Conservation (phyloP, 257 asterid genomes). For the Knoxia roxburghii region DNA sequence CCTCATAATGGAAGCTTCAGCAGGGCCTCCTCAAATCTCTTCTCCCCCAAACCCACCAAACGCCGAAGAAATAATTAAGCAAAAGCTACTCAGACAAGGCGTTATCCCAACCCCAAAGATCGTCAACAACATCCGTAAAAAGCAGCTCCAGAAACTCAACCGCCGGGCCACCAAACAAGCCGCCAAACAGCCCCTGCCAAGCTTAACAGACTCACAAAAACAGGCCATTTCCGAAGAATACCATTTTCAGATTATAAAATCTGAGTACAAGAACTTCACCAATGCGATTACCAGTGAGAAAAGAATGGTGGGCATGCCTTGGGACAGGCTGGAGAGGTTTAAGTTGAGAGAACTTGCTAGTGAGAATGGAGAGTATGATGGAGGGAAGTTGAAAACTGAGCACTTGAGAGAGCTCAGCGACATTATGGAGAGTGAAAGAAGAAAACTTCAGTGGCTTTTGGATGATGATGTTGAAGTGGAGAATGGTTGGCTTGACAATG, state of each 20-base stretch:
- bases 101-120: slow-evolving; percentile 77
- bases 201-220: slow-evolving; percentile 39
- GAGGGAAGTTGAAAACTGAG: slow-evolving; percentile 50
- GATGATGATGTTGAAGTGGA: slow-evolving; percentile 64
- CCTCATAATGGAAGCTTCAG: slow-evolving; percentile 59
- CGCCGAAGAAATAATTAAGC: slow-evolving; percentile 51
- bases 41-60: slow-evolving; percentile 38
- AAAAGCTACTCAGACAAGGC: slow-evolving; percentile 44
- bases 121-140: slow-evolving; percentile 80
- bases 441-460: slow-evolving; percentile 72
- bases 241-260: slow-evolving; percentile 51
- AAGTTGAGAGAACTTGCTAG: slow-evolving; percentile 54
- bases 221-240: slow-evolving; percentile 47
- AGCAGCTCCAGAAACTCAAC: slow-evolving; percentile 68
- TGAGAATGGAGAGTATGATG: slow-evolving; percentile 39
- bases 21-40: slow-evolving; percentile 49
- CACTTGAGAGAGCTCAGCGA: slow-evolving; percentile 71
- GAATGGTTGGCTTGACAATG: slow-evolving; percentile 42
- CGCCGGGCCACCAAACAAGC: slow-evolving; percentile 66
- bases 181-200: slow-evolving; percentile 47
- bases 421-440: slow-evolving; percentile 66
- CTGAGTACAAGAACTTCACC: slow-evolving; percentile 61
- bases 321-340: slow-evolving; percentile 75
- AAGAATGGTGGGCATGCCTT: slow-evolving; percentile 73
- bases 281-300: slow-evolving; percentile 24